Percentiles rank a stretch among this genome's conserved stretches.
Evolutionary conservation across 108 stramenopile species (phyloP).

Genomic region (Phaeodactylum tricornutum): DNA sequence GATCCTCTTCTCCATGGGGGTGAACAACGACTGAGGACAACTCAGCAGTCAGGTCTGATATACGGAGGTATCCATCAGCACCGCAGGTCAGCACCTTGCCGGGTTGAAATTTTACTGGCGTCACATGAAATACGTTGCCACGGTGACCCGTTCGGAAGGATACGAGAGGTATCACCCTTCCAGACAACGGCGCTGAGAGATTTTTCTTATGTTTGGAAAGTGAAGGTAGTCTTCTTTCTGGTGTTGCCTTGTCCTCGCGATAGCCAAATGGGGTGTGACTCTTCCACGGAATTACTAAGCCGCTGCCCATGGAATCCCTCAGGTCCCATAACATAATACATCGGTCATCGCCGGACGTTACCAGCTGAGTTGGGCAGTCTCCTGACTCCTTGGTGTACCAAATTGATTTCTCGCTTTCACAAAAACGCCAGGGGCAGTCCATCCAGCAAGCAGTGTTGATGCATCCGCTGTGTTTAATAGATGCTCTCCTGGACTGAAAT

Average conservation of each 20-base stretch:
- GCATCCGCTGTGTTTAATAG: slow-evolving; percentile 70
- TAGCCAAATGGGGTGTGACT: slow-evolving; percentile 15
- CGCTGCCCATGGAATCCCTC: slow-evolving; percentile 56
- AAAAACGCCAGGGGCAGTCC: slow-evolving; percentile 53
- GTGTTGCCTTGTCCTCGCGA: slow-evolving; percentile 2
- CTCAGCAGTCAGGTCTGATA: slow-evolving; percentile 37
- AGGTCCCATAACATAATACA: slow-evolving; percentile 77
- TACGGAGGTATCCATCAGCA: slow-evolving; percentile 64
- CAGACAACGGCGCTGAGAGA: slow-evolving; percentile 16
- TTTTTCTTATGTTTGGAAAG: slow-evolving; percentile 3
- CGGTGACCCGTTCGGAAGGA: slow-evolving; percentile 60
- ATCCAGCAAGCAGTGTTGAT: slow-evolving; percentile 83
- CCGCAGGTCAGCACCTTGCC: slow-evolving; percentile 72
- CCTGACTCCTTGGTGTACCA: slow-evolving; percentile 6
- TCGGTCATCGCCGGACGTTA: slow-evolving; percentile 70
- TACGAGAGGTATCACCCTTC: slow-evolving; percentile 49
- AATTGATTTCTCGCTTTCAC: not conserved
- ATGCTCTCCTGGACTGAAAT: not conserved
- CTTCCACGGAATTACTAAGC: slow-evolving; percentile 32
- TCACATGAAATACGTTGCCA: slow-evolving; percentile 70
- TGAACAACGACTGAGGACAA: slow-evolving; percentile 42
- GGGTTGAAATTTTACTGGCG: slow-evolving; percentile 35
- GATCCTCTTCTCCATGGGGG: slow-evolving; percentile 24
- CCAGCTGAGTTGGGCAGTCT: slow-evolving; percentile 60
- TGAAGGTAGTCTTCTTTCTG: not conserved